phyloP scores from a whole-genome alignment of 2,329 filamentous ascomycete species.

The Epichloe scottii region DNA sequence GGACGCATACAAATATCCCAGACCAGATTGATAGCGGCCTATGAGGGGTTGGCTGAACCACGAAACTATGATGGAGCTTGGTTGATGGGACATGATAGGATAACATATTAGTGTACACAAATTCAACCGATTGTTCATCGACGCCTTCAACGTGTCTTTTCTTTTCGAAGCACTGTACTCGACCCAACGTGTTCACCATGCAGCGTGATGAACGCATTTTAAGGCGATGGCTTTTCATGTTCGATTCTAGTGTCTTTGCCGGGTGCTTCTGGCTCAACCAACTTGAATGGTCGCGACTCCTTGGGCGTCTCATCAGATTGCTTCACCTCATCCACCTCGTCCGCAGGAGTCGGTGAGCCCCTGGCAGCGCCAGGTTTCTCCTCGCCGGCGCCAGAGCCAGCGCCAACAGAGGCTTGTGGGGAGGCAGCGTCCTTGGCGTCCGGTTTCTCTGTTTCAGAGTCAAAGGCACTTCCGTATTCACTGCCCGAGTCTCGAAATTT shows the following conservation, averaged over 20 bases:
- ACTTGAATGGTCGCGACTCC: not conserved
- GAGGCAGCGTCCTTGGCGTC: not conserved
- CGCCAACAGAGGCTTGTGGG: not conserved
- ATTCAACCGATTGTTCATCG: too few relatives aligned
- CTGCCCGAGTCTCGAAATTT: conserved; percentile 15
- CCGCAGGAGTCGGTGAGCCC: not conserved
- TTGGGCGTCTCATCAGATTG: not conserved
- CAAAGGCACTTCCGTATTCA: not conserved
- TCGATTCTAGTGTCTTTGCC: too few relatives aligned
- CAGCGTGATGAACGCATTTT: too few relatives aligned
- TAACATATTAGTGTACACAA: too few relatives aligned
- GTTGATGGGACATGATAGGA: too few relatives aligned
- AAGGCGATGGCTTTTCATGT: too few relatives aligned
- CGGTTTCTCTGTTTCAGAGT: too few relatives aligned
- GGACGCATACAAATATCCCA: conserved; percentile 32
- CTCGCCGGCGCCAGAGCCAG: not conserved
- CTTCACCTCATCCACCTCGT: not conserved
- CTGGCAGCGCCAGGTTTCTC: not conserved
- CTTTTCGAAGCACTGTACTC: too few relatives aligned
- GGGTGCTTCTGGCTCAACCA: not conserved
- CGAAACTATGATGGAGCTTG: conserved; percentile 2
- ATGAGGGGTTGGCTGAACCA: conserved; percentile 11
- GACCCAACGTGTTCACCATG: too few relatives aligned
- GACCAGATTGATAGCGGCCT: conserved; percentile 43
- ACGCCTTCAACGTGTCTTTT: too few relatives aligned